Percentiles rank a stretch among this genome's conserved stretches.
These are phyloP conservation scores for Hymenoscyphus linearis DNA, from an alignment of 2,329 filamentous ascomycete species.

Conservation along the genomic window DNA sequence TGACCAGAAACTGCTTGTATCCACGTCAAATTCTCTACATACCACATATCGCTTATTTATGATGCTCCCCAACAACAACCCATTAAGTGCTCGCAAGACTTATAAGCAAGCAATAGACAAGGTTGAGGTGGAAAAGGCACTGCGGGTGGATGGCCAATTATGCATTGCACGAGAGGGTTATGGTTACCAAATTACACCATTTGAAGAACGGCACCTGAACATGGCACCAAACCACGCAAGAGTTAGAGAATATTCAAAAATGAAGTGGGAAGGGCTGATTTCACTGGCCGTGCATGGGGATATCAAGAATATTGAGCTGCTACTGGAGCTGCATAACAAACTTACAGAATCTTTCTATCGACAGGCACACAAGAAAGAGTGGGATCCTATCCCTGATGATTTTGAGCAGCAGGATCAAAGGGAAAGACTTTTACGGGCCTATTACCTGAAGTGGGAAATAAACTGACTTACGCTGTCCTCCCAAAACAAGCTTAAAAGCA, in stretches of 20 bases:
- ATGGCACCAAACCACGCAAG: conserved; percentile 1
- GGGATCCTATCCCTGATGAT: not conserved
- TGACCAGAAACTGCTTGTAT: no score
- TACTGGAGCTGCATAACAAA: not conserved
- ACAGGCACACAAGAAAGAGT: not conserved
- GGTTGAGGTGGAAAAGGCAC: not conserved
- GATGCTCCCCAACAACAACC: not conserved
- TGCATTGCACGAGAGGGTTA: not conserved
- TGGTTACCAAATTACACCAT: not conserved
- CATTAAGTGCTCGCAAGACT: not conserved
- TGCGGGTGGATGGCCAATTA: not conserved
- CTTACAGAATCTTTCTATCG: not conserved
- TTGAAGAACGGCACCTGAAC: not conserved
- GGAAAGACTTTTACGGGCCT: not conserved
- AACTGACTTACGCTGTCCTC: not conserved
- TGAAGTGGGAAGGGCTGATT: not conserved
- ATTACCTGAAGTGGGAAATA: conserved; percentile 1
- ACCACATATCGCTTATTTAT: not conserved
- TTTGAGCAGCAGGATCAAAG: not conserved
- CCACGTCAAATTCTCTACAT: no score
- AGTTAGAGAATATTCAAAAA: not conserved
- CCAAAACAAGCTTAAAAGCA: not conserved
- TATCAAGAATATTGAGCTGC: not conserved
- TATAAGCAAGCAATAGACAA: not conserved
- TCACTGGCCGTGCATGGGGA: not conserved